Evolutionary conservation across 345 rosid genomes (phyloP).

Genomic region (Sonneratia caseolaris): DNA sequence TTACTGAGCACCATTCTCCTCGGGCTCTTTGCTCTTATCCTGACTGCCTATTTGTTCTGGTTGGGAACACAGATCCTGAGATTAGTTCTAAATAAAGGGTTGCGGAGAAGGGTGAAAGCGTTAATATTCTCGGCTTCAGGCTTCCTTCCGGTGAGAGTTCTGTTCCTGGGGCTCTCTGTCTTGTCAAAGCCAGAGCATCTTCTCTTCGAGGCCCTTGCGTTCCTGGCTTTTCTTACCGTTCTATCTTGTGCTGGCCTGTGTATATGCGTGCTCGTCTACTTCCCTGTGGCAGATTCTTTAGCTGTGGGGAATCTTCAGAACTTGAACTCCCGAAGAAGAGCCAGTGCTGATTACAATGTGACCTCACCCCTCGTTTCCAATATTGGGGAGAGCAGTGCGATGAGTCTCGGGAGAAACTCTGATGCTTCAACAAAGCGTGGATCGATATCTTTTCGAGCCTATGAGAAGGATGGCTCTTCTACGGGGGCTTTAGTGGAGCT

Average conservation of each 20-base stretch:
- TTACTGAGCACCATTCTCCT: constrained; percentile 69
- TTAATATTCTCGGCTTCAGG: constrained; percentile 76
- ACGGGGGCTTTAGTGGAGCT: constrained; percentile 41
- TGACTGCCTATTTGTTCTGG: constrained; percentile 78
- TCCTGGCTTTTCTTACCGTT: constrained; percentile 73
- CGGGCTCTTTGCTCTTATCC: constrained; percentile 56
- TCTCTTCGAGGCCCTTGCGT: constrained; percentile 67
- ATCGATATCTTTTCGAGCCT: constrained; percentile 51
- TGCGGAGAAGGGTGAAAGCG: constrained; percentile 79
- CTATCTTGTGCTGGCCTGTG: constrained; percentile 63
- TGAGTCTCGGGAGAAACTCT: constrained; percentile 44
- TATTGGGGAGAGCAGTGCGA: constrained; percentile 35
- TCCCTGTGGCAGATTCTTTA: constrained; percentile 81
- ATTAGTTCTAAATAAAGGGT: constrained; percentile 81
- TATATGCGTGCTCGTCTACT: constrained; percentile 76
- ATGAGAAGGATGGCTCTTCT: constrained; percentile 36
- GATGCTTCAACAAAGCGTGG: constrained; percentile 56
- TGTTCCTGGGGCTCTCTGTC: constrained; percentile 75
- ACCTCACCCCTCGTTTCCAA: constrained; percentile 45
- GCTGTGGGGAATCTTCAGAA: constrained; percentile 60
- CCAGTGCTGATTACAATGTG: constrained; percentile 37
- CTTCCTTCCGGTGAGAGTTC: constrained; percentile 77
- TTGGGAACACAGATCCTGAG: constrained; percentile 79
- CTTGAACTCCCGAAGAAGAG: constrained; percentile 48
- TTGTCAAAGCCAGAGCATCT: constrained; percentile 53